Percentiles rank a stretch among this genome's conserved stretches.
phyloP scores from a whole-genome alignment of 306 rosid species.

The Ziziphus jujuba region DNA sequence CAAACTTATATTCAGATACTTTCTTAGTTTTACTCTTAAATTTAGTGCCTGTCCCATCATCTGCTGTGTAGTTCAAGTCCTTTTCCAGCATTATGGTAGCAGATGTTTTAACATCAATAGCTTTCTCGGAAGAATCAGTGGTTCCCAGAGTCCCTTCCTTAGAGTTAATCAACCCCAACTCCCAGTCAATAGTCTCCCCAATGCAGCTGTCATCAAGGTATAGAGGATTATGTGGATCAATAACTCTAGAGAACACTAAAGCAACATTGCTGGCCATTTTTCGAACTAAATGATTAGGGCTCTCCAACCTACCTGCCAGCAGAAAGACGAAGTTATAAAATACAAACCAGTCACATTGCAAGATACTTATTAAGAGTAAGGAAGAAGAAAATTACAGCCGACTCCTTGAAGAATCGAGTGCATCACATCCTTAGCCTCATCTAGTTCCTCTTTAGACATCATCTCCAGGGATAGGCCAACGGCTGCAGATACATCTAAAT shows the following conservation, averaged over 20 bases:
- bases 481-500: slow-evolving; percentile 86
- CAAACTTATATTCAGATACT: slow-evolving; percentile 48
- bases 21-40: slow-evolving; percentile 50
- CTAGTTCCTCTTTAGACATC: slow-evolving; percentile 74
- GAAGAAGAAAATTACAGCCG: slow-evolving; percentile 60
- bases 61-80: slow-evolving; percentile 31
- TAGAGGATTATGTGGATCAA: slow-evolving; percentile 91
- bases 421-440: slow-evolving; percentile 72
- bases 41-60: slow-evolving; percentile 26
- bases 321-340: slow-evolving; percentile 31
- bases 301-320: slow-evolving; percentile 91
- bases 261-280: slow-evolving; percentile 90
- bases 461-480: slow-evolving; percentile 77
- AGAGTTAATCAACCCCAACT: slow-evolving; percentile 52
- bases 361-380: slow-evolving; percentile 16
- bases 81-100: slow-evolving; percentile 32
- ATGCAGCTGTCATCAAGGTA: slow-evolving; percentile 82
- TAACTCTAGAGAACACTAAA: slow-evolving; percentile 76
- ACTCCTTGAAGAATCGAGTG: slow-evolving; percentile 93
- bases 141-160: slow-evolving; percentile 40
- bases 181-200: slow-evolving; percentile 80
- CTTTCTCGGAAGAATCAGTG: slow-evolving; percentile 33
- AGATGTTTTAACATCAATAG: slow-evolving; percentile 30
- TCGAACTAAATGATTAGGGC: slow-evolving; percentile 71
- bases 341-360: slow-evolving; percentile 24